These are phyloP conservation scores for Prunus padus DNA, from an alignment of 306 rosid species.

Conservation along the genomic window DNA sequence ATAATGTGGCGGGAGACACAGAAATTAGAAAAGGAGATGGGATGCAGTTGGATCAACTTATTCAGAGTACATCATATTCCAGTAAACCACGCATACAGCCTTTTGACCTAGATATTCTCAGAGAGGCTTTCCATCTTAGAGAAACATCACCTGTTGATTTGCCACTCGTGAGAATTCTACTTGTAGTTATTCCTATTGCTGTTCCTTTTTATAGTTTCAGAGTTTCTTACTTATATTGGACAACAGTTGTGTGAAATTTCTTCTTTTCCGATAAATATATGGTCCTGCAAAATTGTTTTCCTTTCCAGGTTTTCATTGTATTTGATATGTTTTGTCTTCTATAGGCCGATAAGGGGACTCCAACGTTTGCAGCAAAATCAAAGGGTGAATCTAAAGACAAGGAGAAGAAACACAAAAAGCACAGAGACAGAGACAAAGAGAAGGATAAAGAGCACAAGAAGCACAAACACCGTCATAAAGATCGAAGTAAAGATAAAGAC, in stretches of 20 bases:
- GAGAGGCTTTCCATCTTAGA: conserved; percentile 81
- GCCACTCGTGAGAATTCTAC: conserved; percentile 64
- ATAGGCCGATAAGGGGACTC: conserved; percentile 89
- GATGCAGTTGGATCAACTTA: conserved; percentile 95
- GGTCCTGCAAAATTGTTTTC: conserved; percentile 9
- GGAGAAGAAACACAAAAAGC: conserved; percentile 92
- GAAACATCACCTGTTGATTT: conserved; percentile 82
- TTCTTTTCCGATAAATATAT: background rate
- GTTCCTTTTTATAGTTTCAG: conserved; percentile 1
- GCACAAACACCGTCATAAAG: conserved; percentile 81
- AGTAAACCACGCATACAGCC: conserved; percentile 73
- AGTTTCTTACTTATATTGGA: background rate
- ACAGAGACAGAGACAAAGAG: conserved; percentile 75
- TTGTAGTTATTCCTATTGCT: conserved; percentile 13
- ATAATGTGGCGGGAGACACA: conserved; percentile 88
- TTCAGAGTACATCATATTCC: conserved; percentile 60
- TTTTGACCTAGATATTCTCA: conserved; percentile 76
- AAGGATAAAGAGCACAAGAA: conserved; percentile 96
- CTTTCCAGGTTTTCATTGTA: background rate
- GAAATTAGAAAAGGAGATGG: conserved; percentile 97
- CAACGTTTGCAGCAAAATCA: conserved; percentile 74
- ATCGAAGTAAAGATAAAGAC: conserved; percentile 86
- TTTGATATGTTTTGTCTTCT: background rate
- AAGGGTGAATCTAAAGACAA: conserved; percentile 83
- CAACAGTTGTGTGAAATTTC: background rate